Evolutionary conservation across 2,329 filamentous ascomycete genomes (phyloP).

Genomic region (Blastomyces gilchristii): DNA sequence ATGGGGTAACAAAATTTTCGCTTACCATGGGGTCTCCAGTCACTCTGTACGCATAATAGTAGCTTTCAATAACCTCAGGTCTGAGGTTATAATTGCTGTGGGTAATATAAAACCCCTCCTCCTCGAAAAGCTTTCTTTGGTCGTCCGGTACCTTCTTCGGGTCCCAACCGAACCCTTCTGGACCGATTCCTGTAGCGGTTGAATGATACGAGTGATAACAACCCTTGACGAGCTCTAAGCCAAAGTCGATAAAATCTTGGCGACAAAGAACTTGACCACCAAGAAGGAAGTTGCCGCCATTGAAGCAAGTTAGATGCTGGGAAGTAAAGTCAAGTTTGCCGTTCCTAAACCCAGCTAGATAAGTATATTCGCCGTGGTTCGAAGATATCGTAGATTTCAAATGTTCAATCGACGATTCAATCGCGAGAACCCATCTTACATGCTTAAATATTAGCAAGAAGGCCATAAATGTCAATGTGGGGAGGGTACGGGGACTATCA

Average conservation of each 20-base stretch:
- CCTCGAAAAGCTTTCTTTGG: slow-evolving; percentile 51
- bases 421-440: slow-evolving; percentile 59
- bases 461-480: not conserved
- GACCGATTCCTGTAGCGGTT: slow-evolving; percentile 64
- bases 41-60: slow-evolving; percentile 76
- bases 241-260: slow-evolving; percentile 61
- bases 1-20: not conserved
- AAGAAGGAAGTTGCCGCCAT: slow-evolving; percentile 76
- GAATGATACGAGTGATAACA: slow-evolving; percentile 64
- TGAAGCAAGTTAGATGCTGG: slow-evolving; percentile 62
- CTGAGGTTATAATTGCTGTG: slow-evolving; percentile 55
- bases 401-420: slow-evolving; percentile 63
- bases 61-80: slow-evolving; percentile 72
- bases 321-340: slow-evolving; percentile 29
- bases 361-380: slow-evolving; percentile 64
- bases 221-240: slow-evolving; percentile 58
- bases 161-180: slow-evolving; percentile 59
- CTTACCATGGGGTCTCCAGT: slow-evolving; percentile 55
- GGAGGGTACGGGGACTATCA: not conserved
- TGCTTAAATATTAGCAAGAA: not conserved
- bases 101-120: slow-evolving; percentile 62
- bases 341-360: slow-evolving; percentile 36
- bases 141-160: slow-evolving; percentile 39
- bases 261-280: slow-evolving; percentile 60
- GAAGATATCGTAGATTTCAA: slow-evolving; percentile 57